A percentile compares a stretch with the other conserved stretches of the same genome.
Conservation (phyloP, 23 red algal species). For the Pyropia yezoensis region DNA sequence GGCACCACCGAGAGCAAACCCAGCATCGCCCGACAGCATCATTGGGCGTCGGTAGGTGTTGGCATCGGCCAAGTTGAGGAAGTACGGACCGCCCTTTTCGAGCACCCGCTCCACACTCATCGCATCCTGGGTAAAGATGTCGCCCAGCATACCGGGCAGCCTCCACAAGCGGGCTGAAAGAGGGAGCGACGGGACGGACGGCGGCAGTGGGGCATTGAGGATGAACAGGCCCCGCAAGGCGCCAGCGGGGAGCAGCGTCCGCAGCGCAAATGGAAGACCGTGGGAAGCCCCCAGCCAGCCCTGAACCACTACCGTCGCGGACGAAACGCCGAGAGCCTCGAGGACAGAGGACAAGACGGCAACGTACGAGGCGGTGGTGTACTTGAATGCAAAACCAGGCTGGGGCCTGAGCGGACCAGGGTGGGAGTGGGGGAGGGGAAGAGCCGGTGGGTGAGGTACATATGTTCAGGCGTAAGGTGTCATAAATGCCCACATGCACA, state of each 20-base stretch:
- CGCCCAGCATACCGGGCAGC: conserved; percentile 6
- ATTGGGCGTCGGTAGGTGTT: neutral
- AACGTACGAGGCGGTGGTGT: neutral
- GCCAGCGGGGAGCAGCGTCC: neutral
- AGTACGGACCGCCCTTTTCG: conserved; percentile 4
- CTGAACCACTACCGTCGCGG: neutral
- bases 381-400: neutral
- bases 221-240: neutral
- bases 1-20: conserved; percentile 6
- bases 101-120: neutral
- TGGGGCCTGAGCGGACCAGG: too few relatives aligned
- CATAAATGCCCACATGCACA: too few relatives aligned
- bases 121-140: conserved; percentile 5
- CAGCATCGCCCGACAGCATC: conserved; percentile 8
- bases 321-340: neutral
- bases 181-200: neutral
- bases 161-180: neutral
- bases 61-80: neutral
- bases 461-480: too few relatives aligned
- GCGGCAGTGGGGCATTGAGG: conserved; percentile 7
- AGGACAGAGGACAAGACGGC: neutral
- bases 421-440: too few relatives aligned
- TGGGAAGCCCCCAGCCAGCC: conserved; percentile 2
- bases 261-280: neutral
- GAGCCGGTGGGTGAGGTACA: too few relatives aligned